Evolutionary conservation across 139 green algal species (phyloP), one percentile per base, ranked within the genome.

Genomic region (Diplosphaera chodatii): DNA sequence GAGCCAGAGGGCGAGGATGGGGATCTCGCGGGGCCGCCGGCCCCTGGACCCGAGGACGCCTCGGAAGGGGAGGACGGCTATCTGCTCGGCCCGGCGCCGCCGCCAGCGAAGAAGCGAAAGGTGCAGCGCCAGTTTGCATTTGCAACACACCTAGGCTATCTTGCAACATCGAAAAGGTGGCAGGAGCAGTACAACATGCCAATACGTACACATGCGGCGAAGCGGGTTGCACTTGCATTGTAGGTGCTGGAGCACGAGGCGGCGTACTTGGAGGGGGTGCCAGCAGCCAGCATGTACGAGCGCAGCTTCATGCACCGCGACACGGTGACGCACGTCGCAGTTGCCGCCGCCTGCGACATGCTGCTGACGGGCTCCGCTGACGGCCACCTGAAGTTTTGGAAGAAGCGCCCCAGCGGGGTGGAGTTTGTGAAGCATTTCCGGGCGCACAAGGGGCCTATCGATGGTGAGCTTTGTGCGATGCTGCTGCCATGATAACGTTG

Each of bases 351-450:
- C 4, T 59, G 74, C 28, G 85, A 86, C 27, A 96, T 96, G 70
- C 71, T 97, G 62, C 87, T 98, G 62, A 98, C 91, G 5, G 91
- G 79, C 32, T 90, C 77, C 34, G 55, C 81, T 3, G 92, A 97
- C 72, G 93, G 95, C 5, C 86, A 92, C 77, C 40, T 99, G n/a
- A 99, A 98, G 85, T 98, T 99, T 74, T 99, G 95, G 95, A 98
- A 97, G 78, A 98, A 98, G 81, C 77, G 82, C 64, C 34, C 82
- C 1, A 63, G 77, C n/a, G 91, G 91, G 62, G 80, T 98, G 18
- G 93, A 96, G 73, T 96, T 96, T 78, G 90, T 85, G n/a, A 96
- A 96, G 77, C 86, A 94, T 63, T 96, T 88, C 80, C 72, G 85
- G 13, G 87, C 92, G n/a, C 95, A 99, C 75, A 25, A 96, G 40